phyloP scores from a whole-genome alignment of 2,329 filamentous ascomycete species.

The Pseudofabraea citricarpa region DNA sequence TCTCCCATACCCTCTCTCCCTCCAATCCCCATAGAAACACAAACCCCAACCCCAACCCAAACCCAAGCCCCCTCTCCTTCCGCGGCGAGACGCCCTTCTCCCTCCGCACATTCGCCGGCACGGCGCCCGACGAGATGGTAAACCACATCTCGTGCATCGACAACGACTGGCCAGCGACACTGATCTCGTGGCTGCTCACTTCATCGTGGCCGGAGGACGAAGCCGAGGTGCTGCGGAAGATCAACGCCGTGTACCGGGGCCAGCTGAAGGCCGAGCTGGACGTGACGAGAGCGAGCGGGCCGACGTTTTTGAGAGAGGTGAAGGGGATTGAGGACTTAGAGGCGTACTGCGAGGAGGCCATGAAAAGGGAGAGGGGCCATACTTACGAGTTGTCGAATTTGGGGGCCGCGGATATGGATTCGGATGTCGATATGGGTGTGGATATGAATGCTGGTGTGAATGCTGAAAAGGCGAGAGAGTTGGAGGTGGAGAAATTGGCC shows the following conservation, averaged over 20 bases:
- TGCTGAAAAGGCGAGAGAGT: background rate
- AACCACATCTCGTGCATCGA: slow-evolving; percentile 15
- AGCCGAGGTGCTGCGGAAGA: slow-evolving; percentile 3
- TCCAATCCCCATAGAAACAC: too few species aligned
- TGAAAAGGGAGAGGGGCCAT: slow-evolving; percentile 4
- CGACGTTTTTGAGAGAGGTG: background rate
- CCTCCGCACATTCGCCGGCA: slow-evolving; percentile 12
- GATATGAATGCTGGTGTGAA: slow-evolving; percentile 6
- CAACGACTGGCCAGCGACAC: slow-evolving; percentile 3
- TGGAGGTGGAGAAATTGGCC: slow-evolving; percentile 11
- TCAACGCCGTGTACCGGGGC: slow-evolving; percentile 6
- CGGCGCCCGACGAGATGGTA: slow-evolving; percentile 12
- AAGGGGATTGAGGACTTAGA: slow-evolving; percentile 5
- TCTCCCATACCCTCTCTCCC: slow-evolving; percentile 9
- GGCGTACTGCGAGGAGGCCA: background rate
- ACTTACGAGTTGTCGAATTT: slow-evolving; percentile 22
- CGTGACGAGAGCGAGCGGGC: background rate
- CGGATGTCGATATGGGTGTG: background rate
- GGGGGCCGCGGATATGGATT: slow-evolving; percentile 11
- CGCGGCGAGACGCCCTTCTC: slow-evolving; percentile 15
- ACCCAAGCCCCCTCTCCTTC: too few species aligned
- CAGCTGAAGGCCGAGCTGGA: slow-evolving; percentile 11
- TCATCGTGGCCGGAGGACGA: too few species aligned
- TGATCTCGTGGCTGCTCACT: background rate
- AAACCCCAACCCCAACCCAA: too few species aligned